Percentiles rank a stretch among this genome's conserved stretches.
Evolutionary conservation across 176 grass and related monocot genomes (phyloP).

Genomic region (Aegilops speltoides): DNA sequence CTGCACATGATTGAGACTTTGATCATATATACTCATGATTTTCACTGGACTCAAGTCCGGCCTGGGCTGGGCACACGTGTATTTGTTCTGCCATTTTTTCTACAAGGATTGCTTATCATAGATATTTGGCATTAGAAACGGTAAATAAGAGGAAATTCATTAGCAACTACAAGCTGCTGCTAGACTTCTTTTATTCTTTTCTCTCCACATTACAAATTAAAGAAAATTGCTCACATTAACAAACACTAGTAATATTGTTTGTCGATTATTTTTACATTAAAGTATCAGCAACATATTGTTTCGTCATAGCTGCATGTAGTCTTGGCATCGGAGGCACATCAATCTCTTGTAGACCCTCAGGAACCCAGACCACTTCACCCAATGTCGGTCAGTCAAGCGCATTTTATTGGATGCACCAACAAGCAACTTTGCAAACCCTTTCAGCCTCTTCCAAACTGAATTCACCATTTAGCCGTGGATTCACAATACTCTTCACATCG

Average conservation of each 20-base stretch:
- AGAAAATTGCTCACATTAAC: neutral
- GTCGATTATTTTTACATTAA: neutral
- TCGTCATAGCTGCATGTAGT: neutral
- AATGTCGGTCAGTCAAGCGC: neutral
- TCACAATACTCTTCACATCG: no score
- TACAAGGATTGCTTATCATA: neutral
- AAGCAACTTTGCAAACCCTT: slow-evolving; percentile 19
- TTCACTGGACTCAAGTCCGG: no score
- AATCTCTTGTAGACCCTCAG: neutral
- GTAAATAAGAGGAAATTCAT: neutral
- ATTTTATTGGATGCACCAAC: slow-evolving; percentile 2
- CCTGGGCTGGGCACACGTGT: no score
- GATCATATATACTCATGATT: no score
- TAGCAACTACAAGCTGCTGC: neutral
- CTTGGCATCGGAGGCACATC: slow-evolving; percentile 2
- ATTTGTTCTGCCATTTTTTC: neutral
- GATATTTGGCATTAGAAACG: no score
- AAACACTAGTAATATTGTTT: neutral
- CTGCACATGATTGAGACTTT: no score
- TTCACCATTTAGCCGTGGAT: neutral
- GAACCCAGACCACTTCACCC: neutral
- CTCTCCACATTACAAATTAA: neutral
- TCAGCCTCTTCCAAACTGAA: neutral
- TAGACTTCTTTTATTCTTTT: neutral
- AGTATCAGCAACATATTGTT: neutral